Conservation (phyloP, 2,329 filamentous ascomycete genomes). For the Lecanicillium sp. region DNA sequence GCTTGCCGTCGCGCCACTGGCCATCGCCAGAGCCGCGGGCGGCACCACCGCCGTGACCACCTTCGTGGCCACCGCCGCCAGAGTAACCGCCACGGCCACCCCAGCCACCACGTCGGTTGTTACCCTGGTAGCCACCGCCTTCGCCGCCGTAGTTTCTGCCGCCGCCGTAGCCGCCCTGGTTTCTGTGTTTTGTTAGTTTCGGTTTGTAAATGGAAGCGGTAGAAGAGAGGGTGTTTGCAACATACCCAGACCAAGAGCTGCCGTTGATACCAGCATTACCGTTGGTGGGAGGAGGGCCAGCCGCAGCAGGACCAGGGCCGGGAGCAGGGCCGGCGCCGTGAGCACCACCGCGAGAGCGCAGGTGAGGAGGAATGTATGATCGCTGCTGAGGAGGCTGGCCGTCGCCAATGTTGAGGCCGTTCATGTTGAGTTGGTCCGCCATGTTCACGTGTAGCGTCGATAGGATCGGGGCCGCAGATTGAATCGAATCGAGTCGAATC, state of each 20-base stretch:
- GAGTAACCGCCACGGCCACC: slow-evolving; percentile 32
- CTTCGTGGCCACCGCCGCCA: slow-evolving; percentile 31
- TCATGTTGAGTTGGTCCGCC: slow-evolving; percentile 82
- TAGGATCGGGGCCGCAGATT: slow-evolving; percentile 17
- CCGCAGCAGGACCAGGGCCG: slow-evolving; percentile 16
- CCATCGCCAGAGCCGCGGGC: slow-evolving; percentile 87
- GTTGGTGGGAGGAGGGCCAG: slow-evolving; percentile 19
- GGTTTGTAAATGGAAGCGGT: background rate
- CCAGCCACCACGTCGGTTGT: slow-evolving; percentile 29
- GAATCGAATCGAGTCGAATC: slow-evolving; percentile 16
- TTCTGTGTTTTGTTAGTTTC: slow-evolving; percentile 19
- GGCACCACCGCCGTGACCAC: slow-evolving; percentile 41
- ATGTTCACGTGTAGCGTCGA: slow-evolving; percentile 43
- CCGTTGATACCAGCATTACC: slow-evolving; percentile 37
- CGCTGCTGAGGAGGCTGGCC: slow-evolving; percentile 36
- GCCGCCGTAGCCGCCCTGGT: slow-evolving; percentile 24
- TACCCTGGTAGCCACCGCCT: slow-evolving; percentile 22
- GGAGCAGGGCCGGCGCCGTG: slow-evolving; percentile 17
- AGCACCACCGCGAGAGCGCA: slow-evolving; percentile 53
- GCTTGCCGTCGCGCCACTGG: slow-evolving; percentile 95
- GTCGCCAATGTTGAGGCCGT: slow-evolving; percentile 58
- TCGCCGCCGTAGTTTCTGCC: slow-evolving; percentile 31
- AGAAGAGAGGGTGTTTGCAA: slow-evolving; percentile 14
- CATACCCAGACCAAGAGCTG: slow-evolving; percentile 51
- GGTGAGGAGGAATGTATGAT: slow-evolving; percentile 82